These are phyloP conservation scores for Ampelocalamus luodianensis DNA, from an alignment of 176 grass and related monocot species.

Conservation along the genomic window DNA sequence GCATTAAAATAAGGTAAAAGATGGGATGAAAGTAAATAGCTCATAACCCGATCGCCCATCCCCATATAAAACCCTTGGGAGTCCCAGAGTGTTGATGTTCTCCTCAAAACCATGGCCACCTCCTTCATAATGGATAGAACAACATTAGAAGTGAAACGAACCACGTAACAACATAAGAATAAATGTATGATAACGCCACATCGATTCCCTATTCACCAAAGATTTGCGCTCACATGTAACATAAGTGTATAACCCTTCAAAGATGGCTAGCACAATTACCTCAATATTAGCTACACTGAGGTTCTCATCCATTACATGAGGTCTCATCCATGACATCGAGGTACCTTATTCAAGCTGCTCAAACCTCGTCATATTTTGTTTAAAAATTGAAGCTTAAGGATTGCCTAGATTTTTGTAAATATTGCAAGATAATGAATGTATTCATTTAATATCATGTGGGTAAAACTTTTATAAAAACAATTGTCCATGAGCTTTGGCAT, in stretches of 20 bases:
- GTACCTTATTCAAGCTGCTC: neutral
- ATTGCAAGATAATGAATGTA: neutral
- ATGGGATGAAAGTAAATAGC: conserved; percentile 33
- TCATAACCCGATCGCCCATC: conserved; percentile 85
- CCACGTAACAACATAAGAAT: conserved; percentile 1
- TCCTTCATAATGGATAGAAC: conserved; percentile 76
- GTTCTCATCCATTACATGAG: conserved; percentile 51
- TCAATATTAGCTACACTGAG: conserved; percentile 78
- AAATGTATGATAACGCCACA: neutral
- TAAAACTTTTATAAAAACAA: no score
- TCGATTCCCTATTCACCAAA: no score
- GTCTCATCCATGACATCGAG: no score
- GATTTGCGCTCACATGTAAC: conserved; percentile 3
- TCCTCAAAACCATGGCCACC: conserved; percentile 43
- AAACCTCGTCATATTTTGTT: neutral
- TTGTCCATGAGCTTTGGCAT: no score
- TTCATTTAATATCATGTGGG: conserved; percentile 22
- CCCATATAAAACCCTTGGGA: conserved; percentile 99
- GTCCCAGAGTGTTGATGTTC: conserved; percentile 68
- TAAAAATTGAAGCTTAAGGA: neutral
- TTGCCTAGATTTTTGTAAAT: neutral
- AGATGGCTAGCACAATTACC: conserved; percentile 63
- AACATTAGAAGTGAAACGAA: neutral
- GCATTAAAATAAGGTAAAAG: neutral
- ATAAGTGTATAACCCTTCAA: no score